phyloP scores from a whole-genome alignment of 2,329 filamentous ascomycete genomes.

The Gnomoniopsis sp. region DNA sequence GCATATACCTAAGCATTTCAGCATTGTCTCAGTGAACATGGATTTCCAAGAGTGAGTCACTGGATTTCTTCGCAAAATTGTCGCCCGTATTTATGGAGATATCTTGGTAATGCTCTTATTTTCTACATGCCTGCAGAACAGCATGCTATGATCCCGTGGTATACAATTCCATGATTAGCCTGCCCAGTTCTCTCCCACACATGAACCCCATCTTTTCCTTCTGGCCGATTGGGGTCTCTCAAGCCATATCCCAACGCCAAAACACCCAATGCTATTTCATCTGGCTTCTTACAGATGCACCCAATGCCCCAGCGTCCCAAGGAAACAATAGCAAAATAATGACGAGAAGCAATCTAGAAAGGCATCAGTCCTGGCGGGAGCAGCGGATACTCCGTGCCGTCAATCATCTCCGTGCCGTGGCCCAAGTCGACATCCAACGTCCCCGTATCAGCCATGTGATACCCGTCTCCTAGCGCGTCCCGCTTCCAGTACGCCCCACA shows the following conservation, averaged over 20 bases:
- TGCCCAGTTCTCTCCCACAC: no score
- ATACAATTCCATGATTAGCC: no score
- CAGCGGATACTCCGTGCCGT: slow-evolving; percentile 37
- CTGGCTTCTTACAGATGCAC: no score
- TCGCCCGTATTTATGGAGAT: no score
- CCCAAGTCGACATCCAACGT: slow-evolving; percentile 25
- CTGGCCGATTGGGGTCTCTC: not conserved
- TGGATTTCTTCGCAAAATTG: no score
- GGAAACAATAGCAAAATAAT: not conserved
- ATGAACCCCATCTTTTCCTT: not conserved
- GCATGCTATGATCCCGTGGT: no score
- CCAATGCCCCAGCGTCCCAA: not conserved
- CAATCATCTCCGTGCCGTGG: slow-evolving; percentile 38
- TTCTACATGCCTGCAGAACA: no score
- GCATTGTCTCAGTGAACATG: no score
- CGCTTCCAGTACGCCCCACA: slow-evolving; percentile 46
- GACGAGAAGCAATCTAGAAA: slow-evolving; percentile 24
- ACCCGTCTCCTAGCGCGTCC: slow-evolving; percentile 20
- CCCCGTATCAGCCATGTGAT: slow-evolving; percentile 19
- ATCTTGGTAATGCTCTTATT: no score
- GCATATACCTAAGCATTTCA: no score
- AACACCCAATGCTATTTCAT: not conserved
- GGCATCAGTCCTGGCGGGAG: slow-evolving; percentile 32
- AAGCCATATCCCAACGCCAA: not conserved
- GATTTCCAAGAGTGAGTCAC: no score